Base-by-base conservation (phyloP, 2,329 filamentous ascomycete species). In the Phialemoniopsis sp. region DNA sequence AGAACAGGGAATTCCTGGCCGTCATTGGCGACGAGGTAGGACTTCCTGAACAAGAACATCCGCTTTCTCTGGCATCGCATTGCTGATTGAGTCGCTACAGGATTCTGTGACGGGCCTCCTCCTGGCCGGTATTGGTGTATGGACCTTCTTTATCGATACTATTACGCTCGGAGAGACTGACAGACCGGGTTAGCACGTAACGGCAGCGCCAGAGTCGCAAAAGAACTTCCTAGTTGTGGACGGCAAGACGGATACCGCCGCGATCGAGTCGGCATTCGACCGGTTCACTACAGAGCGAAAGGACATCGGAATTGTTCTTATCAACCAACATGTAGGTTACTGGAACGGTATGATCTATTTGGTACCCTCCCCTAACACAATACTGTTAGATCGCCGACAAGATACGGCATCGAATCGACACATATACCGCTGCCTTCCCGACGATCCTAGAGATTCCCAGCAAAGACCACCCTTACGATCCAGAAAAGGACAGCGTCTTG, bases 151-250 rank as follows among this genome's bases (percentile, higher is more conserved):
- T 8, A 26, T 6, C 10, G 6, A 26, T 10, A 10, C 6, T 6
- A 10, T 6, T 10, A 26, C 21, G 6, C 6, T 26, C 10, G 6
- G 21, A 26, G 10, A 26, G 21, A 10, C 21, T 26, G 6, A 26
- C 21, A 26, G 6, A 26, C 6, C 21, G 21, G 21, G 10, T 26
- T 48, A 96, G 90, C 91, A 97, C 63, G 90, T 97, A 47, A 95
- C 89, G 13, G 76, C 85, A 39, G 85, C 88, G 7, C 88, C 91
- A 33, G 89, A 95, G 59, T 79, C 87, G 30, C 86, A 96, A 61
- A 95, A 95, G 73, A 98, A 98, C 75, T 98, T 96, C 70, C 81
- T 98, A 9, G 89, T 98, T 41, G 93, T 98, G 46, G 91, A 98
- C 64, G 72, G 67, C 60, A 97, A 97, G 75, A 98, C 91, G 29